Evolutionary conservation across 768 basidiomycete species (phyloP).

Genomic region (Trametes cubensis): DNA sequence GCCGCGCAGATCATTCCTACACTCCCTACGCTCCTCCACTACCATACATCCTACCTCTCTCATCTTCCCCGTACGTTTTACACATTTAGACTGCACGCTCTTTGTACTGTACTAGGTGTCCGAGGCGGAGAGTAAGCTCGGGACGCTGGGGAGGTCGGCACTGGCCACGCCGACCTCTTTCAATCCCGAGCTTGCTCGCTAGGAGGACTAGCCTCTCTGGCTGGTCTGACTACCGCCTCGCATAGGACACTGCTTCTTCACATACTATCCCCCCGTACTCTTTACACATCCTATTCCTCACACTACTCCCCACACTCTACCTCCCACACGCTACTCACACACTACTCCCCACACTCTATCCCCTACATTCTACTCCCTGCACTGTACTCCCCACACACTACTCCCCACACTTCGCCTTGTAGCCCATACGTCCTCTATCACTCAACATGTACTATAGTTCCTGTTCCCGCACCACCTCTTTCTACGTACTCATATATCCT

Average conservation of each 20-base stretch:
- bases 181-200: not conserved
- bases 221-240: constrained; percentile 4
- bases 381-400: no score
- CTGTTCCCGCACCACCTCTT: no score
- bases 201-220: not conserved
- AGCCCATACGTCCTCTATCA: no score
- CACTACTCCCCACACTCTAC: no score
- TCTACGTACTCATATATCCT: no score
- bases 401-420: no score
- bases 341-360: no score
- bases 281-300: no score
- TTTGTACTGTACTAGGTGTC: constrained; percentile 7
- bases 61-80: not conserved
- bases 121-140: constrained; percentile 8
- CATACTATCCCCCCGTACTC: not conserved
- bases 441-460: no score
- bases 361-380: no score
- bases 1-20: no score
- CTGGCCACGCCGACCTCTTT: constrained; percentile 6
- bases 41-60: not conserved
- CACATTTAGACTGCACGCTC: not conserved
- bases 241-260: not conserved
- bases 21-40: not conserved
- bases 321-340: no score
- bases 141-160: not conserved